Percentiles rank a stretch among this genome's conserved stretches.
phyloP scores from a whole-genome alignment of 2,329 filamentous ascomycete species.

The Trichophyton benhamiae region DNA sequence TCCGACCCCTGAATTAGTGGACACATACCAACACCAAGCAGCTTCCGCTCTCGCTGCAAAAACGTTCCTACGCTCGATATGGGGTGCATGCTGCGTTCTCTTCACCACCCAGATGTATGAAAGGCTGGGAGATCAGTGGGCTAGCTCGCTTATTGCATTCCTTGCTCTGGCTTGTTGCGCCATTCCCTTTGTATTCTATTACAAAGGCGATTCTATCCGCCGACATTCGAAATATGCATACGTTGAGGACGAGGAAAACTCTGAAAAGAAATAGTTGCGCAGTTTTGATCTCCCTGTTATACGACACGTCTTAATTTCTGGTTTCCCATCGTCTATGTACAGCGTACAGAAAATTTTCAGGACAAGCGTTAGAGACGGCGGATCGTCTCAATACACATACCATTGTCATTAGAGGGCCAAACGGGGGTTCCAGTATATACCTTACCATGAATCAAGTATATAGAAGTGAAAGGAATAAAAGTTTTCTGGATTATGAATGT shows the following conservation, averaged over 20 bases:
- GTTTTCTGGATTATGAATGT: not conserved
- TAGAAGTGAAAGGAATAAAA: not conserved
- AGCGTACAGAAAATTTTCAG: too few species aligned
- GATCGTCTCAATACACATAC: not conserved
- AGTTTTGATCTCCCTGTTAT: too few species aligned
- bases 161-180: constrained; percentile 64
- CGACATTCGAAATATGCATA: constrained; percentile 62
- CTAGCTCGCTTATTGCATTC: constrained; percentile 58
- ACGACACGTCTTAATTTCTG: too few species aligned
- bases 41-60: constrained; percentile 72
- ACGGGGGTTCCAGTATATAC: not conserved
- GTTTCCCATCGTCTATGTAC: too few species aligned
- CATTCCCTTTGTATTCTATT: constrained; percentile 75
- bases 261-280: constrained; percentile 1
- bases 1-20: constrained; percentile 31
- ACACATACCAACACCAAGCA: constrained; percentile 60
- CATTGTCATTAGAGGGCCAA: not conserved
- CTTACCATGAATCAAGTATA: not conserved
- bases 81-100: constrained; percentile 64
- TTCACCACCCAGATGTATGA: constrained; percentile 75
- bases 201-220: constrained; percentile 59
- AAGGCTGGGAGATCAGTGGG: constrained; percentile 63
- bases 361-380: too few species aligned
- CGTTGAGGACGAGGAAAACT: constrained; percentile 40
- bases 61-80: constrained; percentile 66